phyloP scores from a whole-genome alignment of 345 rosid species.

The Citrus inodora region DNA sequence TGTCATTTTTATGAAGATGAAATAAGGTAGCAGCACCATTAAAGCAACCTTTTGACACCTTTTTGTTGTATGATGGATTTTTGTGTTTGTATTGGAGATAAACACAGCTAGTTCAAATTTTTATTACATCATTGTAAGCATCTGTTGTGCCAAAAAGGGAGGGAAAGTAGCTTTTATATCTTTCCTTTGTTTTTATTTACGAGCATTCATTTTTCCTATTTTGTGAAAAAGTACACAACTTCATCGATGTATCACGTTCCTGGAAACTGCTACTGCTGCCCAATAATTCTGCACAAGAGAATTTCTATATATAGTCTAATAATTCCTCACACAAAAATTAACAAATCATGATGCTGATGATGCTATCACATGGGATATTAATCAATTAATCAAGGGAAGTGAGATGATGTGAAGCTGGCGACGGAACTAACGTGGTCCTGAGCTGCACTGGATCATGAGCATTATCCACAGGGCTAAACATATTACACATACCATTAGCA shows the following conservation, averaged over 20 bases:
- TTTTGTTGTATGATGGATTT: too few relatives aligned
- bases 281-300: neutral
- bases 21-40: too few relatives aligned
- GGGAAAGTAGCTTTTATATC: neutral
- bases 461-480: neutral
- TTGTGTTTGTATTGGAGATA: too few relatives aligned
- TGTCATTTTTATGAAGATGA: too few relatives aligned
- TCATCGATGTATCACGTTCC: neutral
- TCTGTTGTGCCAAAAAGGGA: too few relatives aligned
- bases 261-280: neutral
- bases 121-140: too few relatives aligned
- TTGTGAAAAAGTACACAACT: neutral
- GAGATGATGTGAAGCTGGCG: neutral
- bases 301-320: neutral
- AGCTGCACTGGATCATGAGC: neutral
- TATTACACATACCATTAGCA: neutral
- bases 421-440: neutral
- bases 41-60: too few relatives aligned
- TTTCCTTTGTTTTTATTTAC: neutral
- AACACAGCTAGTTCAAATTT: too few relatives aligned
- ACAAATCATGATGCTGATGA: too few relatives aligned
- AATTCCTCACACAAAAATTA: too few relatives aligned
- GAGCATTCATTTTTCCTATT: neutral
- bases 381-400: neutral
- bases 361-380: neutral